These are phyloP conservation scores for Nothomitra cinnamomea DNA, from an alignment of 2,329 filamentous ascomycete genomes.

Conservation along the genomic window DNA sequence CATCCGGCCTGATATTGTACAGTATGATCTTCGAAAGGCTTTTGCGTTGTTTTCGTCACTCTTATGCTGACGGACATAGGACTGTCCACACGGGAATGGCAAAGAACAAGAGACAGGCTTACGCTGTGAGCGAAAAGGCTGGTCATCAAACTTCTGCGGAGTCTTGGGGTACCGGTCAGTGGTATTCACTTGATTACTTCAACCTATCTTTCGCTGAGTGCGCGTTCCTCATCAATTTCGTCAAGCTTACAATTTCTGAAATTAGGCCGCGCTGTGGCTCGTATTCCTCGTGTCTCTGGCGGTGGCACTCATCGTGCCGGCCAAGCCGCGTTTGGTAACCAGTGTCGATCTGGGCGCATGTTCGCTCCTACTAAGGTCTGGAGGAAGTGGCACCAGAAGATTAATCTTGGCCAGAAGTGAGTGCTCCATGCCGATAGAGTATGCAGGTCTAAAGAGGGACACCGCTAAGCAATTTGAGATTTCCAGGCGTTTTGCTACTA, in stretches of 20 bases:
- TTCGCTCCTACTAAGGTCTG: conserved; percentile 99
- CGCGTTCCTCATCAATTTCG: neutral
- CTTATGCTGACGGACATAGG: conserved; percentile 27
- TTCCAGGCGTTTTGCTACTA: conserved; percentile 80
- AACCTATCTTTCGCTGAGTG: neutral
- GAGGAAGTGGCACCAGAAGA: conserved; percentile 99
- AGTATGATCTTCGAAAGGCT: conserved; percentile 39
- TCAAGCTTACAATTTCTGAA: neutral
- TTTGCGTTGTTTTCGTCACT: neutral
- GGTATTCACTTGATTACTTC: conserved; percentile 4
- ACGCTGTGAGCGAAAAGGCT: conserved; percentile 99
- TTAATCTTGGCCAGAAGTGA: conserved; percentile 96
- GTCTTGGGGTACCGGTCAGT: conserved; percentile 98
- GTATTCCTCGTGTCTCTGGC: conserved; percentile 99
- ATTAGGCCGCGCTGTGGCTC: conserved; percentile 89
- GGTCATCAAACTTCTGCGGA: conserved; percentile 99
- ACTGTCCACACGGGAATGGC: conserved; percentile 93
- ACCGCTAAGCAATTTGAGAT: conserved; percentile 8
- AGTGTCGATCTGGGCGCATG: conserved; percentile 99
- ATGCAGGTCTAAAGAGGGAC: conserved; percentile 6
- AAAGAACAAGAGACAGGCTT: conserved; percentile 99
- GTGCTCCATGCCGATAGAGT: conserved; percentile 16
- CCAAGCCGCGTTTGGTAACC: conserved; percentile 99
- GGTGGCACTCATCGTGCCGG: conserved; percentile 99
- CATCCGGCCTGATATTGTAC: conserved; percentile 98